Base-by-base conservation (phyloP, 257 asterid species). In the Orobanche coerulescens region DNA sequence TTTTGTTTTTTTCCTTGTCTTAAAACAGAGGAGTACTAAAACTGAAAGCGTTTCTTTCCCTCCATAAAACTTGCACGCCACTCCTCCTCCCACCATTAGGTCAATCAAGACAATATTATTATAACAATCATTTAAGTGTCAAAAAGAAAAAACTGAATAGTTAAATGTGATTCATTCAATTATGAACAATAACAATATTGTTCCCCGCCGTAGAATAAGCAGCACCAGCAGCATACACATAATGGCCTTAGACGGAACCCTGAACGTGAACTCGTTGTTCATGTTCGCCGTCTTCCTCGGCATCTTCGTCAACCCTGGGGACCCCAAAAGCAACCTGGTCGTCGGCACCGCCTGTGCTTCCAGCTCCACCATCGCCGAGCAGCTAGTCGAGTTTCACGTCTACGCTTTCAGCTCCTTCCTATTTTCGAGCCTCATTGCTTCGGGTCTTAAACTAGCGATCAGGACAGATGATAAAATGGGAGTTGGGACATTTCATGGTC, bases 371-470 rank as follows among this genome's bases (percentile, higher is more conserved):
- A 46, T 67, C 20, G 76, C 43, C 4, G 58, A 62, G 59, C 71
- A 68, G 33, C 28, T 82, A 8, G 69, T 70, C 8, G 58, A 55
- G 62, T 77, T 67, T 16, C 77, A 76, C 9, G 74, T 77, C 46
- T 72, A 67, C 68, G 76, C 75, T 22, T 79, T 74, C 72, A 65
- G 72, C 67, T 72, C 79, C 57, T 82, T 70, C 71, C 67, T 74
- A 5, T 82, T 82, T 22, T 74, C 85, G 39, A 79, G 83, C 31
- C 74, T 81, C 63, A 23, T 74, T 4, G 85, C 78, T 2, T 57
- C 65, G 2, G 69, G 28, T 44, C 75, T 76, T 15, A 79, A 82
- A 61, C 76, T 73, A 59, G 75, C 71, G 20, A 76, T 72, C 48
- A 60, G 57, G 57, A 72, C 47, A 6, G 23, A 37, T 0, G 69